phyloP scores from a whole-genome alignment of 1,284 basidiomycete genomes.

The Chiua sp. region DNA sequence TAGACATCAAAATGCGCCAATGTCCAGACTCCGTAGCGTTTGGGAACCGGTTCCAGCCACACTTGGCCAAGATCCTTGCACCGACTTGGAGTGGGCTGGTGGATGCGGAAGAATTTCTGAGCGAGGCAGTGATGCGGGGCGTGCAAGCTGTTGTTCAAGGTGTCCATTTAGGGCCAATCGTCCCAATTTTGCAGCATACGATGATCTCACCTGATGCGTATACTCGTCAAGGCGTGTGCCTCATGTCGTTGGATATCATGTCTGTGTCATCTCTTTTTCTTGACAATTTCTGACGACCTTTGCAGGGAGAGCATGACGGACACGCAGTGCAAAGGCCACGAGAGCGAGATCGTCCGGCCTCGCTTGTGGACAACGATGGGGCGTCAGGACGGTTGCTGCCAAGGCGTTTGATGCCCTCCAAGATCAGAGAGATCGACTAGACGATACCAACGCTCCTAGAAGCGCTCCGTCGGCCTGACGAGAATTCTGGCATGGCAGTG shows the following conservation, averaged over 20 bases:
- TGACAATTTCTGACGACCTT: constrained; percentile 2
- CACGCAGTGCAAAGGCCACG: constrained; percentile 87
- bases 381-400: constrained; percentile 94
- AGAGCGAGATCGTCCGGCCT: constrained; percentile 86
- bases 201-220: constrained; percentile 74
- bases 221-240: constrained; percentile 88
- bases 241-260: constrained; percentile 55
- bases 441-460: constrained; percentile 96
- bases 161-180: constrained; percentile 89
- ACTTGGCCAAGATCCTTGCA: constrained; percentile 91
- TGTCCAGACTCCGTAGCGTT: constrained; percentile 93
- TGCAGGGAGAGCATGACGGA: constrained; percentile 84
- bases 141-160: constrained; percentile 97
- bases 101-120: constrained; percentile 92
- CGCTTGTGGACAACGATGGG: constrained; percentile 89
- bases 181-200: constrained; percentile 77
- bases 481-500: constrained; percentile 93
- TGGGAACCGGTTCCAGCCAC: constrained; percentile 94
- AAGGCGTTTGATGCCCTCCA: constrained; percentile 95
- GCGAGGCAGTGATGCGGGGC: constrained; percentile 98
- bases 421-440: constrained; percentile 94
- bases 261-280: not conserved
- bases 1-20: constrained; percentile 95
- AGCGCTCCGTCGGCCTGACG: constrained; percentile 90
- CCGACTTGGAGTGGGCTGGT: constrained; percentile 95